Conservation (phyloP, 768 basidiomycete species). For the Termitomyces sp. region DNA sequence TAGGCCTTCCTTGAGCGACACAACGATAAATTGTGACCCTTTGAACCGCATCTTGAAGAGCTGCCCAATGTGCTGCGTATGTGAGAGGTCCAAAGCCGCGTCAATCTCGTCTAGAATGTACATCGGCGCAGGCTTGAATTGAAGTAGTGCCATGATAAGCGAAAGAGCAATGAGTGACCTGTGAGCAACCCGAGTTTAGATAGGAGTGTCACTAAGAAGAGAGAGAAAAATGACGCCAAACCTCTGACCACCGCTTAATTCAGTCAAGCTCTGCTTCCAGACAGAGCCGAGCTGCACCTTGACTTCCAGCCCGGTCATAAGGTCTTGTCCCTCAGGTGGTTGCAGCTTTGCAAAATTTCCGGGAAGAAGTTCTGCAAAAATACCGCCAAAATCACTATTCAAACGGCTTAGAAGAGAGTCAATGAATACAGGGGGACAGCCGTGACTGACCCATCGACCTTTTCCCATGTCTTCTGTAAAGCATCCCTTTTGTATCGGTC, state of each 20-base stretch:
- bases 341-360: slow-evolving; percentile 96
- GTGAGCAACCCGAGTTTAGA: neutral
- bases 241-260: slow-evolving; percentile 96
- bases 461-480: slow-evolving; percentile 91
- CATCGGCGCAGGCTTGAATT: slow-evolving; percentile 99
- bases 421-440: neutral
- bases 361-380: slow-evolving; percentile 92
- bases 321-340: slow-evolving; percentile 88
- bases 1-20: slow-evolving; percentile 92
- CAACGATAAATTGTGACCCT: slow-evolving; percentile 97
- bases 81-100: slow-evolving; percentile 92
- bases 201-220: neutral
- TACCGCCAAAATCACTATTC: slow-evolving; percentile 87
- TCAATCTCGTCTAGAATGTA: slow-evolving; percentile 99
- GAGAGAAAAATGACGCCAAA: slow-evolving; percentile 28
- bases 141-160: slow-evolving; percentile 97
- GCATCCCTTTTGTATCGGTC: slow-evolving; percentile 94
- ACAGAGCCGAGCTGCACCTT: slow-evolving; percentile 92
- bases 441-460: slow-evolving; percentile 75
- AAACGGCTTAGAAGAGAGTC: neutral
- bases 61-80: slow-evolving; percentile 96
- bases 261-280: slow-evolving; percentile 97
- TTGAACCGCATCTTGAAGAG: slow-evolving; percentile 98
- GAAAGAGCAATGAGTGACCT: slow-evolving; percentile 97
- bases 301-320: slow-evolving; percentile 95